Conservation (phyloP, 495 filamentous ascomycete species). For the Tuber calosporum region DNA sequence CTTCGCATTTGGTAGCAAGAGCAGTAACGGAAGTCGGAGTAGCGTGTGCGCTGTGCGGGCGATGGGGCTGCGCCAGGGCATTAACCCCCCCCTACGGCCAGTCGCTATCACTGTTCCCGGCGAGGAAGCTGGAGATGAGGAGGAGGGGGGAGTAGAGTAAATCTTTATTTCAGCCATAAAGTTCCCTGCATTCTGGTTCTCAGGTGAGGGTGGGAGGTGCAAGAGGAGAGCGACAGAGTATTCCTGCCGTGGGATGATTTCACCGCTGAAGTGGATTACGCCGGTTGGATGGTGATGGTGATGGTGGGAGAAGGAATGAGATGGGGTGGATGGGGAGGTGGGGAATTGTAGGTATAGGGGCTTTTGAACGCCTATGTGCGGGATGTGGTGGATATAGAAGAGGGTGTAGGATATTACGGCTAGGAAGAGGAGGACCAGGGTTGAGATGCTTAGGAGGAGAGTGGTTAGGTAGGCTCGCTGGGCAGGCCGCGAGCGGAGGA, state of each 20-base stretch:
- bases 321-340: constrained; percentile 4
- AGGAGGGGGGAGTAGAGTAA: constrained; percentile 42
- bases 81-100: constrained; percentile 55
- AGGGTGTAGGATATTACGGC: constrained; percentile 52
- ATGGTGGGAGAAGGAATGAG: background rate
- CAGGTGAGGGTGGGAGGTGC: constrained; percentile 53
- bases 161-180: constrained; percentile 87
- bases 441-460: constrained; percentile 60
- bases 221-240: constrained; percentile 61
- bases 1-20: constrained; percentile 30
- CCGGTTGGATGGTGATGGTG: constrained; percentile 7
- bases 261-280: constrained; percentile 7
- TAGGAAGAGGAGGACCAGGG: constrained; percentile 29
- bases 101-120: constrained; percentile 33
- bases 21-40: constrained; percentile 46
- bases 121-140: constrained; percentile 11
- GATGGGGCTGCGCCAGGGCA: constrained; percentile 60
- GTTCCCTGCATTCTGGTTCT: constrained; percentile 63
- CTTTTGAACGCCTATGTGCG: constrained; percentile 50
- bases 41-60: constrained; percentile 49
- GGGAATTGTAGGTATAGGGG: constrained; percentile 21
- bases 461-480: constrained; percentile 71
- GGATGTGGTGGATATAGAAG: constrained; percentile 79
- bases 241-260: constrained; percentile 50
- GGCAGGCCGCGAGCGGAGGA: constrained; percentile 51